Evolutionary conservation across 768 basidiomycete genomes (phyloP).

Genomic region (Auricularia auricula-judae): DNA sequence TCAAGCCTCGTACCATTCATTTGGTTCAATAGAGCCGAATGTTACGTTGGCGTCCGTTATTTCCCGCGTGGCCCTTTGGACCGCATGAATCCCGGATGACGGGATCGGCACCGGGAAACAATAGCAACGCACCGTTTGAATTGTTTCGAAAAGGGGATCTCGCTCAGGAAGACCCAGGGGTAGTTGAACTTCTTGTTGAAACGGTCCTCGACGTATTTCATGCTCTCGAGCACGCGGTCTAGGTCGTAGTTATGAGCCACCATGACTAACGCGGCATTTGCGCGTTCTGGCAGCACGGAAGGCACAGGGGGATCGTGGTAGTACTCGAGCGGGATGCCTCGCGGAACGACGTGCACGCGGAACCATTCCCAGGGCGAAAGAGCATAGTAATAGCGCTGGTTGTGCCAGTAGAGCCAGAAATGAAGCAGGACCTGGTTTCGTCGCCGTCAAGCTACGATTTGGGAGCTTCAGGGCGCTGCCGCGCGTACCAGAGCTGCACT

Average conservation of each 20-base stretch:
- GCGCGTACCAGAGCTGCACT: too few species aligned
- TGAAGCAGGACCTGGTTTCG: background rate
- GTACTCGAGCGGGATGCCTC: background rate
- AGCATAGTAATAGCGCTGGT: background rate
- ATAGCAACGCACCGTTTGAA: constrained; percentile 50
- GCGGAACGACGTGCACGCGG: background rate
- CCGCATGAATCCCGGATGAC: constrained; percentile 11
- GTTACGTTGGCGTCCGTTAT: constrained; percentile 43
- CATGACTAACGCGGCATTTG: constrained; percentile 51
- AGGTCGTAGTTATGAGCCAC: constrained; percentile 63
- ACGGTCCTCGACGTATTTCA: constrained; percentile 72
- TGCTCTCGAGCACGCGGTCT: constrained; percentile 45
- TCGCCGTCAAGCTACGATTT: background rate
- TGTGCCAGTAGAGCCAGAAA: background rate
- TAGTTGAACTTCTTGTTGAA: constrained; percentile 77
- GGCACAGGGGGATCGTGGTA: background rate
- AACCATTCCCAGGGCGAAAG: background rate
- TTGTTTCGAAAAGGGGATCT: constrained; percentile 61
- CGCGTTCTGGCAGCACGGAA: constrained; percentile 15
- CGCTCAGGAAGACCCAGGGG: constrained; percentile 86
- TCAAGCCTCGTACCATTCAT: constrained; percentile 39
- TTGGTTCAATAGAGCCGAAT: constrained; percentile 47
- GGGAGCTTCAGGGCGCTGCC: too few species aligned
- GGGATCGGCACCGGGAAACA: constrained; percentile 1
- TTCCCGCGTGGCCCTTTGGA: constrained; percentile 25